Percentiles rank a stretch among this genome's conserved stretches.
These are phyloP conservation scores for Penicillium verhagenii DNA, from an alignment of 495 filamentous ascomycete species.

Conservation along the genomic window DNA sequence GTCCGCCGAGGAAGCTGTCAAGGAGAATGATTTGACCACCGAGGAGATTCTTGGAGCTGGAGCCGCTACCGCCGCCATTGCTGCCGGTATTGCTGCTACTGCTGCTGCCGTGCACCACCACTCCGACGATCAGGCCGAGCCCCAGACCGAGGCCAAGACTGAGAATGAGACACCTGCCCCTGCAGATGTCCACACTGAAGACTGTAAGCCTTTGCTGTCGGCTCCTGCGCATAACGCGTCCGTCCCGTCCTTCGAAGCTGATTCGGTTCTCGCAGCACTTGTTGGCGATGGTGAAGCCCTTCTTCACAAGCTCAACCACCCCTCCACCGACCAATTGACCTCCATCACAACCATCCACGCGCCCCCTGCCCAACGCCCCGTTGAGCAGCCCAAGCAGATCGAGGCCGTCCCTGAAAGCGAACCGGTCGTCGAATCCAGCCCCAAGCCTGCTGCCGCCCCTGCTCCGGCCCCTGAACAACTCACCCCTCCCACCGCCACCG, in stretches of 20 bases:
- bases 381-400: constrained; percentile 16
- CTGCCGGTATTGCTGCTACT: constrained; percentile 20
- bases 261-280: constrained; percentile 38
- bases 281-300: constrained; percentile 40
- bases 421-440: constrained; percentile 15
- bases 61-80: constrained; percentile 26
- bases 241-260: constrained; percentile 33
- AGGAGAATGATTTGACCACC: constrained; percentile 23
- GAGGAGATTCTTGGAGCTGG: constrained; percentile 28
- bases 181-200: constrained; percentile 19
- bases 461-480: constrained; percentile 8
- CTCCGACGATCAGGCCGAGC: constrained; percentile 9
- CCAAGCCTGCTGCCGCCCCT: background rate
- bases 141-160: constrained; percentile 17
- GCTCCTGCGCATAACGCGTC: constrained; percentile 17
- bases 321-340: constrained; percentile 33
- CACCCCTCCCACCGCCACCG: constrained; percentile 10
- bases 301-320: constrained; percentile 32
- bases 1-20: constrained; percentile 10
- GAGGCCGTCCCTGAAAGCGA: constrained; percentile 15
- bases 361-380: constrained; percentile 3
- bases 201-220: constrained; percentile 29
- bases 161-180: constrained; percentile 15
- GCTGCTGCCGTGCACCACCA: constrained; percentile 16
- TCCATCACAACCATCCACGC: constrained; percentile 13